Base-by-base conservation (phyloP, 257 asterid species). In the Nemophila menziesii region DNA sequence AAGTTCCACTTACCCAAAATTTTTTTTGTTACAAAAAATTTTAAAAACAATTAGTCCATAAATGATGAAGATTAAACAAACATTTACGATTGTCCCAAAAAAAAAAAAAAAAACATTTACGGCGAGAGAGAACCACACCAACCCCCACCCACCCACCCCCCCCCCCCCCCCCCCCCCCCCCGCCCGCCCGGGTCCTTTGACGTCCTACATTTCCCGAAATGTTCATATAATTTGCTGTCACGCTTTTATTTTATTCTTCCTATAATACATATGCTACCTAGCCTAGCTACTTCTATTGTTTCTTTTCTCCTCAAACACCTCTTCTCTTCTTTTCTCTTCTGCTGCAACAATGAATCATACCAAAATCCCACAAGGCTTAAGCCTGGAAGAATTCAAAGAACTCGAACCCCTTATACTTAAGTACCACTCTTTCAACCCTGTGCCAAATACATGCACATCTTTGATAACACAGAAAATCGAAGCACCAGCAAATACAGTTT, bases 371-470 rank as follows among this genome's bases (percentile, higher is more conserved):
- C 61, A 47, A 11, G 82, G 80, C 6, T 61, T 82, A 0, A 79
- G 77, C 33, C 51, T 57, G 16, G 80, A 79, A 22, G 96, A 86
- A 16, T 61, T 65, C 62, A 56, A 68, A 17, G 70, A 57, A 11
- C 67, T 86, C 5, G 74, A 68, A 57, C 44, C 58, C 16, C 65
- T 72, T 17, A 79, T 82, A 52, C 53, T 46, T 59, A 52, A 72
- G 13, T 60, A 67, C 71, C 86, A 87, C 84, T 67, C 64, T 4
- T 80, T 73, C 65, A 79, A 67, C n/a, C 60, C 72, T 7, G 11
- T 62, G 23, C 89, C 89, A 20, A 71, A 73, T 65, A 75, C 93
- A 12, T 80, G 92, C 70, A 77, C 75, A 5, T 87, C 97, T 29
- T 68, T 78, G 0, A 65, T 80, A 40, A 64, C 74, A 0, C 92